Evolutionary conservation across 2,329 filamentous ascomycete species (phyloP).

Genomic region (Bimuria novae-zelandiae): DNA sequence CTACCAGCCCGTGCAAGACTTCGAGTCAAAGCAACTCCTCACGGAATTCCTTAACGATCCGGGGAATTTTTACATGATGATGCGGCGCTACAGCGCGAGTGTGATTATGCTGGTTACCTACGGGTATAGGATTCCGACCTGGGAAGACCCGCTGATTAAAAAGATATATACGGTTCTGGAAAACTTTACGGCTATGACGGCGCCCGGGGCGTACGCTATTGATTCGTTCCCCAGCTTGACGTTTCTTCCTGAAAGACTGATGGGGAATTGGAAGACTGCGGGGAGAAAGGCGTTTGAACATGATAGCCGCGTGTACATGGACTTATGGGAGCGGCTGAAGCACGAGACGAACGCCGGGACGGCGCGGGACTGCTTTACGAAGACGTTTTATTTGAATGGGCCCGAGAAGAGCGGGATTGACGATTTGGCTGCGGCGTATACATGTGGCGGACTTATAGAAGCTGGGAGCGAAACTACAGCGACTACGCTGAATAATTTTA

Average conservation of each 20-base stretch:
- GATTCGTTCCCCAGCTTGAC: conserved; percentile 37
- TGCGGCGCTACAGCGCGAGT: conserved; percentile 38
- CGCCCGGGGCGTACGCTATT: conserved; percentile 33
- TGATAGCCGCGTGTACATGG: conserved; percentile 38
- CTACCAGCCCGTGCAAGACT: conserved; percentile 51
- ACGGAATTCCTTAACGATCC: conserved; percentile 48
- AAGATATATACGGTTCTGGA: conserved; percentile 39
- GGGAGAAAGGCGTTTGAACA: conserved; percentile 34
- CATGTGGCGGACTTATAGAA: conserved; percentile 40
- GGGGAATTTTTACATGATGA: conserved; percentile 37
- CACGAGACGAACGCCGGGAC: conserved; percentile 34
- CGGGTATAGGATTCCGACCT: conserved; percentile 41
- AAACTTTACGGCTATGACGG: conserved; percentile 39
- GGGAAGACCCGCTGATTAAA: conserved; percentile 38
- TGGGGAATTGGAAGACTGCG: conserved; percentile 37
- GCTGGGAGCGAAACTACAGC: conserved; percentile 41
- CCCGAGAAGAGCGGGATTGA: conserved; percentile 40
- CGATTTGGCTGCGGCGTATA: conserved; percentile 41
- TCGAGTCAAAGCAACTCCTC: conserved; percentile 54
- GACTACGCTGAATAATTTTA: conserved; percentile 38
- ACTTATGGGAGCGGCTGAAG: conserved; percentile 40
- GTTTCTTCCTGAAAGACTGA: conserved; percentile 33
- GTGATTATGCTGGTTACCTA: conserved; percentile 44
- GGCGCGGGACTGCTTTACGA: conserved; percentile 40
- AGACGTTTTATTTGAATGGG: conserved; percentile 41